A percentile compares a stretch with the other conserved stretches of the same genome.
phyloP scores from a whole-genome alignment of 2,329 filamentous ascomycete species.

The Penicillium sp. region DNA sequence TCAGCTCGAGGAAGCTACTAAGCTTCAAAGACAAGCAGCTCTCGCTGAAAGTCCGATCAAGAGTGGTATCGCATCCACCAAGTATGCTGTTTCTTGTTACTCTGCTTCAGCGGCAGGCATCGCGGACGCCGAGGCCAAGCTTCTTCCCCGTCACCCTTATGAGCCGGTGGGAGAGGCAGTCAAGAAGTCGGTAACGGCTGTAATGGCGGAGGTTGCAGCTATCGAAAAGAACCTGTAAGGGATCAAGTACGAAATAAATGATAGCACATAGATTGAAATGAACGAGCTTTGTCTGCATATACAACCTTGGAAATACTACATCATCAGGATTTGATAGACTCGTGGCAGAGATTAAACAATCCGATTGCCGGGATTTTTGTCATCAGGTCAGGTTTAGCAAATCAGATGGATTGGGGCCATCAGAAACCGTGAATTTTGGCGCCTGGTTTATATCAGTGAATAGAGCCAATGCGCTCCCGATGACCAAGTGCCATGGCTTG shows the following conservation, averaged over 20 bases:
- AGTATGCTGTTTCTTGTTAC: slow-evolving; percentile 64
- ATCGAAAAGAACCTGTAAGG: slow-evolving; percentile 18
- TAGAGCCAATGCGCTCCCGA: not conserved
- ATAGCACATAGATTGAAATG: not conserved
- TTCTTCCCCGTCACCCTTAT: slow-evolving; percentile 63
- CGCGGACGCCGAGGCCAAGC: slow-evolving; percentile 56
- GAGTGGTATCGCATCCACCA: slow-evolving; percentile 64
- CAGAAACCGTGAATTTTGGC: not conserved
- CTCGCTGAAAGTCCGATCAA: slow-evolving; percentile 66
- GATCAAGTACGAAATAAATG: not conserved
- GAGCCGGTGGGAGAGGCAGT: slow-evolving; percentile 45
- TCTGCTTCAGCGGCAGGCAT: slow-evolving; percentile 62
- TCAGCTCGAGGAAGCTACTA: slow-evolving; percentile 58
- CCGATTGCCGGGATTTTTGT: not conserved
- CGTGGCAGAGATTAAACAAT: not conserved
- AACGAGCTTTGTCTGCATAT: not conserved
- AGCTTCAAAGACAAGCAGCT: slow-evolving; percentile 61
- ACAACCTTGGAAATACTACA: not conserved
- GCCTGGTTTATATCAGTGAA: not conserved
- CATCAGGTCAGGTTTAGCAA: not conserved
- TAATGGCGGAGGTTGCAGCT: slow-evolving; percentile 21
- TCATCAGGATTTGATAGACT: not conserved
- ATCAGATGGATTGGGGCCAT: not conserved
- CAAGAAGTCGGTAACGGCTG: slow-evolving; percentile 43
- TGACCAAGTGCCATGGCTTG: not conserved